These are phyloP conservation scores for Candolleomyces efflorescens DNA, from an alignment of 768 basidiomycete genomes.

Conservation along the genomic window DNA sequence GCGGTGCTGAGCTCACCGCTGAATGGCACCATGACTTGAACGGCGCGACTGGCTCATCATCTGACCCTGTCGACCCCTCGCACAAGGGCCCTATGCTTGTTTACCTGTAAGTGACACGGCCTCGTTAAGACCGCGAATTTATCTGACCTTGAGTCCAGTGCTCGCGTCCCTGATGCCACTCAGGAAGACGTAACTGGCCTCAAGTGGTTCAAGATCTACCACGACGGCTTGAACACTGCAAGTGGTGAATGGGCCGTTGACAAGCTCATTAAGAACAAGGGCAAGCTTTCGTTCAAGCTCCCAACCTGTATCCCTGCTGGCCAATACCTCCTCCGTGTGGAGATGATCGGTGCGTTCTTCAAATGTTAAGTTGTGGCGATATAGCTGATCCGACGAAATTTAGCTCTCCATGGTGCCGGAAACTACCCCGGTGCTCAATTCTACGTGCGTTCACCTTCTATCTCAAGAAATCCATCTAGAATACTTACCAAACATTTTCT, in stretches of 20 bases:
- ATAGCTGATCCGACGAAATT: background rate
- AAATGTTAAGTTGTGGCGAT: background rate
- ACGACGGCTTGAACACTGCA: slow-evolving; percentile 33
- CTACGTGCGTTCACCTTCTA: slow-evolving; percentile 33
- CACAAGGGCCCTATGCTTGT: slow-evolving; percentile 52
- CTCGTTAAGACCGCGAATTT: background rate
- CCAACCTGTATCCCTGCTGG: slow-evolving; percentile 43
- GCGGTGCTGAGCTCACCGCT: slow-evolving; percentile 47
- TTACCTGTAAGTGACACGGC: slow-evolving; percentile 38
- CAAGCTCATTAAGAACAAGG: slow-evolving; percentile 42
- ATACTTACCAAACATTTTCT: background rate
- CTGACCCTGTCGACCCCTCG: slow-evolving; percentile 45
- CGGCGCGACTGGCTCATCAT: slow-evolving; percentile 35
- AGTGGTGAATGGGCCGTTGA: slow-evolving; percentile 42
- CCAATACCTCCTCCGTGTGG: slow-evolving; percentile 45
- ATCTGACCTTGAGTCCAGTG: slow-evolving; percentile 25
- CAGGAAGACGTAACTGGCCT: slow-evolving; percentile 44
- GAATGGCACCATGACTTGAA: slow-evolving; percentile 48
- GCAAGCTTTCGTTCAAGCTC: slow-evolving; percentile 43
- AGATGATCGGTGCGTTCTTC: slow-evolving; percentile 41
- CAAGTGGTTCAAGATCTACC: slow-evolving; percentile 52
- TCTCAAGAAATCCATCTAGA: background rate
- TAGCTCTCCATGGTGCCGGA: slow-evolving; percentile 41
- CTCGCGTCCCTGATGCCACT: slow-evolving; percentile 40
- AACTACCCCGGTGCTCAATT: slow-evolving; percentile 54